Percentiles rank a stretch among this genome's conserved stretches.
phyloP scores from a whole-genome alignment of 148 eudicot genomes.

The Silene conica region DNA sequence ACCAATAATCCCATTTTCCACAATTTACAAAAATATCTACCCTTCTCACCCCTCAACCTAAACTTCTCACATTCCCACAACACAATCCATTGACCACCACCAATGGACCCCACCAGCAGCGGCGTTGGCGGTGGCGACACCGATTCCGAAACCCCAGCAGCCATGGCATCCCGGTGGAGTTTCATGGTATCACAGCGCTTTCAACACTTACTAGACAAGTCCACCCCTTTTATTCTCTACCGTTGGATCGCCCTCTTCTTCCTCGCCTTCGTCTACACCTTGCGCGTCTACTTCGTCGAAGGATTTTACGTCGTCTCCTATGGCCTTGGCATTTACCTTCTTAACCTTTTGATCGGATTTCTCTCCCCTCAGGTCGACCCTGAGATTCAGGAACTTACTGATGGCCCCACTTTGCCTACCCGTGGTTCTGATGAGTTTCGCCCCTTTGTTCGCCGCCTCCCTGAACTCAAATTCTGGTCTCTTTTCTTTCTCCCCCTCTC shows the following conservation, averaged over 20 bases:
- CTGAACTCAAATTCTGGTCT: conserved; percentile 53
- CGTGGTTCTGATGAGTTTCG: conserved; percentile 50
- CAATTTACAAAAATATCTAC: neutral
- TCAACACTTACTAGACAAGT: conserved; percentile 48
- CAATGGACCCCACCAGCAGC: conserved; percentile 7
- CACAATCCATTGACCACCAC: too few relatives aligned
- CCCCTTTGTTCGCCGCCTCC: conserved; percentile 51
- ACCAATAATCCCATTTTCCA: neutral
- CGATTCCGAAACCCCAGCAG: conserved; percentile 28
- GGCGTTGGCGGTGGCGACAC: conserved; percentile 10
- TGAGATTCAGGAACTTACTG: conserved; percentile 39
- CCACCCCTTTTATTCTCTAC: conserved; percentile 35
- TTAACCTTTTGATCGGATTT: conserved; percentile 49
- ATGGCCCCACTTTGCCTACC: conserved; percentile 39
- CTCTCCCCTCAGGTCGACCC: conserved; percentile 56
- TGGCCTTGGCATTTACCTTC: conserved; percentile 49
- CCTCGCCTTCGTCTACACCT: conserved; percentile 30
- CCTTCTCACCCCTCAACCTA: neutral
- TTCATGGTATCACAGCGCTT: conserved; percentile 31
- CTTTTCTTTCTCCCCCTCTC: too few relatives aligned
- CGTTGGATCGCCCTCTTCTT: conserved; percentile 43
- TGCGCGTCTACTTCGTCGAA: conserved; percentile 39
- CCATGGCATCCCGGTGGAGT: conserved; percentile 30
- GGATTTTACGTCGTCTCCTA: conserved; percentile 47
- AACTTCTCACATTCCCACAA: neutral